Percentiles rank a stretch among this genome's conserved stretches.
Conservation (phyloP, 352 stramenopile genomes). For the Globisporangium acanthophoron region DNA sequence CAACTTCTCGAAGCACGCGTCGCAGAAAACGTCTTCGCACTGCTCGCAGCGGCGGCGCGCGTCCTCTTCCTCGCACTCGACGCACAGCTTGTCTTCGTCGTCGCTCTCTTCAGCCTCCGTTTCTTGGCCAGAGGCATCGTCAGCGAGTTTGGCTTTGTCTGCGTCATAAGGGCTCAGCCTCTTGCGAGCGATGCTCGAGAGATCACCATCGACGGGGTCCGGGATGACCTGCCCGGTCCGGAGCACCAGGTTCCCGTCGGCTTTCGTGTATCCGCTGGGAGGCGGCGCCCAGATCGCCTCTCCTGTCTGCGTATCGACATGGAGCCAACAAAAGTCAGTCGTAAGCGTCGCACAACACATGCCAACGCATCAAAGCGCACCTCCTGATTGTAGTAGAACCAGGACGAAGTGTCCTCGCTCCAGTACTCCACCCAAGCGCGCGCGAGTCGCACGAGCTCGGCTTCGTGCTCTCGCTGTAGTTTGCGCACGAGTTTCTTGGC, state of each 20-base stretch:
- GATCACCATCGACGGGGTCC: conserved; percentile 36
- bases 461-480: conserved; percentile 27
- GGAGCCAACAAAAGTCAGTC: background rate
- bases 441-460: conserved; percentile 37
- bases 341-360: too few relatives aligned
- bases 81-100: conserved; percentile 57
- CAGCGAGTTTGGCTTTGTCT: background rate
- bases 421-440: conserved; percentile 69
- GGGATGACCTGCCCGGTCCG: conserved; percentile 62
- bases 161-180: conserved; percentile 10
- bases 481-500: conserved; percentile 31
- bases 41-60: conserved; percentile 58
- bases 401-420: conserved; percentile 63
- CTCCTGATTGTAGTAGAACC: conserved; percentile 77
- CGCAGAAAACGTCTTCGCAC: conserved; percentile 77
- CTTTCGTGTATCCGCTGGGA: conserved; percentile 63
- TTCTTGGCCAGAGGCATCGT: background rate
- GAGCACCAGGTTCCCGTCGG: conserved; percentile 58
- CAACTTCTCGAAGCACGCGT: conserved; percentile 71
- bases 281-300: conserved; percentile 68
- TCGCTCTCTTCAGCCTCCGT: conserved; percentile 28
- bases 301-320: conserved; percentile 30
- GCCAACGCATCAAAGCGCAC: conserved; percentile 10
- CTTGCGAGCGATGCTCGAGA: conserved; percentile 25
- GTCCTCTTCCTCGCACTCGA: conserved; percentile 78